These are phyloP conservation scores for Dendrocalamus sinicus DNA, from an alignment of 176 grass and related monocot genomes.

Conservation along the genomic window DNA sequence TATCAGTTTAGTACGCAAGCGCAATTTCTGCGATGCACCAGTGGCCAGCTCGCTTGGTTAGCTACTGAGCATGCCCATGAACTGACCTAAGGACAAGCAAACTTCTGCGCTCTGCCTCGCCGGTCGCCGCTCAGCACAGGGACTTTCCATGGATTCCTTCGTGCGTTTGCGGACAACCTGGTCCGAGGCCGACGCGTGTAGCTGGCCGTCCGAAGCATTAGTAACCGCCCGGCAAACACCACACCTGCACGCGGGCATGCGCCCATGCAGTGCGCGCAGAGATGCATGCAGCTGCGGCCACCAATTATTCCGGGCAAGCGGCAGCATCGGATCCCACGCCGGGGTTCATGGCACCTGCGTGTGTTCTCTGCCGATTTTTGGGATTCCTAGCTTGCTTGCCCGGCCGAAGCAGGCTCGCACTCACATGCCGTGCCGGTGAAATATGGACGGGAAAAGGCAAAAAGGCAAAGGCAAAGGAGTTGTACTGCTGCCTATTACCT, in stretches of 20 bases:
- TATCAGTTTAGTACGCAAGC: too few species aligned
- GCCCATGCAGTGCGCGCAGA: not conserved
- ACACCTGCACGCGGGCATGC: not conserved
- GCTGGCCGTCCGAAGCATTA: not conserved
- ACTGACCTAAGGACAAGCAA: not conserved
- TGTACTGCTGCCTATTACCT: not conserved
- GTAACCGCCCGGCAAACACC: too few species aligned
- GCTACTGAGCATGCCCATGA: not conserved
- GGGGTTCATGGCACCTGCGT: constrained; percentile 1
- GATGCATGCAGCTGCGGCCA: not conserved
- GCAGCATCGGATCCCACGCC: constrained; percentile 40
- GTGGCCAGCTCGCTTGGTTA: too few species aligned
- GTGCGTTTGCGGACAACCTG: not conserved
- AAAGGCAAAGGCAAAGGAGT: not conserved
- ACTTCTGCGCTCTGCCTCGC: not conserved
- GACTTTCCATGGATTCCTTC: not conserved
- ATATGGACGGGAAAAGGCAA: not conserved
- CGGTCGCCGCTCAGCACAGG: not conserved
- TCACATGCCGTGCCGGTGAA: not conserved
- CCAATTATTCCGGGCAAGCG: not conserved
- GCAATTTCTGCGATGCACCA: too few species aligned
- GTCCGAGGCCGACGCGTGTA: not conserved
- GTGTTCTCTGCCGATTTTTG: not conserved
- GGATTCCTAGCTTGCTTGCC: not conserved
- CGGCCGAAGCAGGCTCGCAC: not conserved